phyloP scores from a whole-genome alignment of 2,329 filamentous ascomycete genomes.

The Fusarium avenaceum region DNA sequence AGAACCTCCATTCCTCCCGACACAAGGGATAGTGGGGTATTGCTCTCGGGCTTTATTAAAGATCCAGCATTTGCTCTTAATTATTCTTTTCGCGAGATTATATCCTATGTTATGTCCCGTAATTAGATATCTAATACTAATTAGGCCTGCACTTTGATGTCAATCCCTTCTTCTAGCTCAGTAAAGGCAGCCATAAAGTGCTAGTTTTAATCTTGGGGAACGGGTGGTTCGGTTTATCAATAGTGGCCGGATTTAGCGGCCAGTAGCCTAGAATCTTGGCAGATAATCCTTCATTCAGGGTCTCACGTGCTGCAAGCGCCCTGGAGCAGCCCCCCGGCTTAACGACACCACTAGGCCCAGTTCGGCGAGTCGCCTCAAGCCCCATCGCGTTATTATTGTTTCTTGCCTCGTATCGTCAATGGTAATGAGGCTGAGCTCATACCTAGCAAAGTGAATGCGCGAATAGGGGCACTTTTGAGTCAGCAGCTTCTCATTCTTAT shows the following conservation, averaged over 20 bases:
- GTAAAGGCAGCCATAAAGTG: not conserved
- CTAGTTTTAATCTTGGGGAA: no score
- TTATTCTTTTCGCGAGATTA: slow-evolving; percentile 6
- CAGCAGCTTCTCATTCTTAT: slow-evolving; percentile 7
- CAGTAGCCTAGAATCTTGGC: slow-evolving; percentile 3
- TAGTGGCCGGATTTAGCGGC: slow-evolving; percentile 2
- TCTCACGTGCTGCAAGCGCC: slow-evolving; percentile 27
- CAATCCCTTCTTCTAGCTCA: not conserved
- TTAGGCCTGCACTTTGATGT: not conserved
- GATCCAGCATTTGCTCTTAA: not conserved
- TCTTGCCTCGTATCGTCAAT: slow-evolving; percentile 32
- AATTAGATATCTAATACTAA: not conserved
- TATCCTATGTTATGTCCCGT: not conserved
- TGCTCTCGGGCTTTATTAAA: not conserved
- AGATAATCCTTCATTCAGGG: slow-evolving; percentile 1
- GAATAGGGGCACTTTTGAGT: slow-evolving; percentile 34
- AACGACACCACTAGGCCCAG: slow-evolving; percentile 20
- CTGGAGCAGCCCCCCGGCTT: slow-evolving; percentile 5
- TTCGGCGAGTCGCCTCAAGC: slow-evolving; percentile 25
- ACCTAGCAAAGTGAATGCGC: slow-evolving; percentile 20
- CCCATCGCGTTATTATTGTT: slow-evolving; percentile 28
- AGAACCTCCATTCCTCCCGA: slow-evolving; percentile 2
- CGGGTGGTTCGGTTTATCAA: not conserved
- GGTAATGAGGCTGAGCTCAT: slow-evolving; percentile 33
- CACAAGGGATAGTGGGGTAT: slow-evolving; percentile 2